Percentiles rank a stretch among this genome's conserved stretches.
phyloP scores from a whole-genome alignment of 1,284 basidiomycete genomes.

The Malassezia slooffiae region DNA sequence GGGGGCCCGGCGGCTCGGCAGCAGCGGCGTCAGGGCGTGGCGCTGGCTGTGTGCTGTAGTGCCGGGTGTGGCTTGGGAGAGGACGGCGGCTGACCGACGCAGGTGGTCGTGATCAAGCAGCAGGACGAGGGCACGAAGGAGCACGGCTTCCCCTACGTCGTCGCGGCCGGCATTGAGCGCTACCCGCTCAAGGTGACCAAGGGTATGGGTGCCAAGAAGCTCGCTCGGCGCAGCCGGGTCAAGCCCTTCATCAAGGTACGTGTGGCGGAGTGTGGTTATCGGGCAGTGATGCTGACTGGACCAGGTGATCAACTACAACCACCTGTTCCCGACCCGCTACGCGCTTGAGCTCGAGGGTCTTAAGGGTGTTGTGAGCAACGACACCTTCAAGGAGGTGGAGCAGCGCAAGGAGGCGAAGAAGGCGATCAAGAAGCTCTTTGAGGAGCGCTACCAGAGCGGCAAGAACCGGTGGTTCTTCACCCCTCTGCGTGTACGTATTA shows the following conservation, averaged over 20 bases:
- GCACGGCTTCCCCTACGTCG: slow-evolving; percentile 41
- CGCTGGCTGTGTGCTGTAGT: too few relatives aligned
- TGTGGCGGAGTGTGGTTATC: neutral
- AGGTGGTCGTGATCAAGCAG: slow-evolving; percentile 48
- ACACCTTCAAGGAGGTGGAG: slow-evolving; percentile 46
- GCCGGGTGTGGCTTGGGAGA: too few relatives aligned
- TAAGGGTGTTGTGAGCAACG: slow-evolving; percentile 40
- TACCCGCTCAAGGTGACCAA: slow-evolving; percentile 46
- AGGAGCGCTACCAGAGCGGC: slow-evolving; percentile 46
- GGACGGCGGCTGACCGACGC: neutral
- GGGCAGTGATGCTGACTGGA: neutral
- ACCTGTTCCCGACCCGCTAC: slow-evolving; percentile 47
- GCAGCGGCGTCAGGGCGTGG: neutral
- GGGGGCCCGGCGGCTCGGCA: slow-evolving; percentile 1
- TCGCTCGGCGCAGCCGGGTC: slow-evolving; percentile 45
- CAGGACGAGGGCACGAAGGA: slow-evolving; percentile 46
- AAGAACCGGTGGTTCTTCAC: slow-evolving; percentile 48
- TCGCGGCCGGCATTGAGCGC: slow-evolving; percentile 46
- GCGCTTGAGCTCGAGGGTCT: slow-evolving; percentile 46
- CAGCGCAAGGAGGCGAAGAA: slow-evolving; percentile 46
- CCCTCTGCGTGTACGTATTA: slow-evolving; percentile 39
- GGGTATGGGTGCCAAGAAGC: slow-evolving; percentile 46
- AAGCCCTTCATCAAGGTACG: slow-evolving; percentile 46
- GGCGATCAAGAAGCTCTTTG: slow-evolving; percentile 45
- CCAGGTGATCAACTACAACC: slow-evolving; percentile 46